Base-by-base conservation (phyloP, 768 basidiomycete species). In the Dioszegia aurantiaca region DNA sequence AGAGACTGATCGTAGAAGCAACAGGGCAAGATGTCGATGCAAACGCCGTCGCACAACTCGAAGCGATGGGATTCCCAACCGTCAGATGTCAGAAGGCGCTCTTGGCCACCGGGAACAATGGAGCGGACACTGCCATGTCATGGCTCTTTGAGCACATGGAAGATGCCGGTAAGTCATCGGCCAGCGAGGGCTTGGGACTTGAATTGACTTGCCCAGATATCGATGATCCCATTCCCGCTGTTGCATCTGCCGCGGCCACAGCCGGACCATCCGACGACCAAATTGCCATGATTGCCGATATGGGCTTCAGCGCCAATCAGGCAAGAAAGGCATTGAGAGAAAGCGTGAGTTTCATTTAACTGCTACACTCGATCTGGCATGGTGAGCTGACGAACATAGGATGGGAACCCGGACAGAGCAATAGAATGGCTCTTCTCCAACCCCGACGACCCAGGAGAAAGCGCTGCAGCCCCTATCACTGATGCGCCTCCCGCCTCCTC, bases 121-220 rank as follows among this genome's bases (percentile, higher is more conserved):
- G 85, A 58, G 79, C 87, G 0, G 88, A 92, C 61, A 82, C 80
- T 0, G 95, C 95, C 0, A 94, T 94, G 91, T 86, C 90, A 58
- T 99, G 94, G 94, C 76, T 99, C 40, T 94, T 98, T 70, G 81
- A 77, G 42, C 94, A 97, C 74, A 89, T 93, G 89, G 93, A 97
- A 0, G 94, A 98, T 76, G 81, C 90, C 12, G 89, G 91, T 89
- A 16, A 56, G 78, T 58, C 36, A 17, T 42, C 11, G 0, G 27
- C 9, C 10, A 12, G 12, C 33, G 31, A 36, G n/a, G 11, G 3
- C 4, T 33, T 33, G 17, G 11, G 23, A 3, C 19, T 16, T n/a
- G 44, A 12, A 51, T 60, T 61, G 33, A 57, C 2, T 16, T 40
- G 5, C 30, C 4, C 66, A 93, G 93, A 93, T 70, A 92, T 97